Percentiles rank a stretch among this genome's conserved stretches.
Evolutionary conservation across 1,284 basidiomycete species (phyloP).

Genomic region (Trichosporon coremiiforme): DNA sequence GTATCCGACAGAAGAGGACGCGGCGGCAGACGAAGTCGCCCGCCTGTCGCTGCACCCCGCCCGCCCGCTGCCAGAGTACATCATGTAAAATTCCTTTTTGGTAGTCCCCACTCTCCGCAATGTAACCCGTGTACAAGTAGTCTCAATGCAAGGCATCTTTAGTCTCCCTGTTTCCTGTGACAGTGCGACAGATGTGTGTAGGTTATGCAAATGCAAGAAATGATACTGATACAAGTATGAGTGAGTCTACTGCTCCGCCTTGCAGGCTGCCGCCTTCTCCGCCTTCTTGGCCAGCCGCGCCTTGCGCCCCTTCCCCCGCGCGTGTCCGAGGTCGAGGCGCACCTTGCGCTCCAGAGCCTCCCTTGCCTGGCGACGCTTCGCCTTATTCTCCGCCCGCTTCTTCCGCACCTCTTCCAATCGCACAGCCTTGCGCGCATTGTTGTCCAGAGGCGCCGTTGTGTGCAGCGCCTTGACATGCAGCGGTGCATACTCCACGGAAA

Average conservation of each 20-base stretch:
- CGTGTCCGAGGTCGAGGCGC: slow-evolving; percentile 10
- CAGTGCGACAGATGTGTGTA: not conserved
- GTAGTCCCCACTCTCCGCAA: not conserved
- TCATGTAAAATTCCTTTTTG: slow-evolving; percentile 22
- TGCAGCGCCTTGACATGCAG: slow-evolving; percentile 84
- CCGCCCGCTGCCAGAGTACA: slow-evolving; percentile 17
- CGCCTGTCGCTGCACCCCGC: slow-evolving; percentile 18
- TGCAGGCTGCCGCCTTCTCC: not conserved
- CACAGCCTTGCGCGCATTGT: slow-evolving; percentile 68
- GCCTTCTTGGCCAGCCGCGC: slow-evolving; percentile 1
- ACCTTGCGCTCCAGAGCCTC: slow-evolving; percentile 25
- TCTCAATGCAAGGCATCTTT: not conserved
- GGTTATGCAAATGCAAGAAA: not conserved
- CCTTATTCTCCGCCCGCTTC: slow-evolving; percentile 60
- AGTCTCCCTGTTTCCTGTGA: not conserved
- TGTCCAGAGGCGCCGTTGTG: slow-evolving; percentile 76
- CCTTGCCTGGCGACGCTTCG: slow-evolving; percentile 49
- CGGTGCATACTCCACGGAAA: slow-evolving; percentile 59
- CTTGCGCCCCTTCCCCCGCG: not conserved
- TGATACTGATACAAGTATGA: slow-evolving; percentile 10
- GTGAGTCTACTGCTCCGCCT: not conserved
- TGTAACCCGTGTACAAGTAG: slow-evolving; percentile 18
- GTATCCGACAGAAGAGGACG: not conserved
- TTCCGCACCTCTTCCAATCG: slow-evolving; percentile 63
- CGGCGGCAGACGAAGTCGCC: slow-evolving; percentile 9